These are phyloP conservation scores for bread wheat (Triticum aestivum) DNA, from an alignment of 176 grass and related monocot species.

Conservation along the genomic window IWGSC_CS_RefSeq_v2.1 NC_057808.1:77869933-77870432, in stretches of 20 bases:
- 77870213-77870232: conserved; percentile 30
- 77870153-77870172: conserved; percentile 43
- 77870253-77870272: conserved; percentile 12
- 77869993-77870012: not conserved
- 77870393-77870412: conserved; percentile 39
- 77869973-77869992: not conserved
- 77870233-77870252: conserved; percentile 25
- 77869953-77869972: not conserved
- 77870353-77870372: conserved; percentile 53
- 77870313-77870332: conserved; percentile 18
- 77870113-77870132: not conserved
- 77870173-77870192: conserved; percentile 29
- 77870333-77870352: conserved; percentile 41
- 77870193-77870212: conserved; percentile 32
- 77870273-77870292: conserved; percentile 45
- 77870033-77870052: conserved; percentile 9
- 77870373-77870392: conserved; percentile 31
- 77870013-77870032: conserved; percentile 17
- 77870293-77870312: conserved; percentile 36
- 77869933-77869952: not conserved
- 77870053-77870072: conserved; percentile 16
- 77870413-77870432: not conserved
- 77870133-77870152: conserved; percentile 10
- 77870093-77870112: not conserved
- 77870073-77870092: not conserved